Evolutionary conservation across 768 basidiomycete genomes (phyloP), one percentile per base, ranked within the genome.

Genomic region (Polyporus arcularius): DNA sequence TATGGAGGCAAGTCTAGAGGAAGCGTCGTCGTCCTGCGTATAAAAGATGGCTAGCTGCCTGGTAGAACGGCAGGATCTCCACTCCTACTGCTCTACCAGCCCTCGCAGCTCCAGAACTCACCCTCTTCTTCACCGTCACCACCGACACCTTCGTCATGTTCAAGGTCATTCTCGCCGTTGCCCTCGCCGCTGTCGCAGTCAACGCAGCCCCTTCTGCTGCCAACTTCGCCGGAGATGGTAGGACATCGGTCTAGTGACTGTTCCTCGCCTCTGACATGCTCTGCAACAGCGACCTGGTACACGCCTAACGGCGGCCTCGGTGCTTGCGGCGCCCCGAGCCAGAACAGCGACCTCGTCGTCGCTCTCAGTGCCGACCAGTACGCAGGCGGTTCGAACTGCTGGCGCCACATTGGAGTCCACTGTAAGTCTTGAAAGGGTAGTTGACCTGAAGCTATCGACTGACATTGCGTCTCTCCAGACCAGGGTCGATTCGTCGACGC

Each of bases 401-500:
- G 35, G 12, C 49, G 52, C 16, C 50, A 41, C 58, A 52, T 59
- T 21, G 21, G 45, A 32, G 50, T 59, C 10, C 42, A 53, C 26
- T 59, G 58, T 53, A 39, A 28, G 51, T 30, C 43, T 11, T 42
- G n/a, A 2, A 26, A 26, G 21, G 21, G 21, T 26, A 26, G 21
- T 26, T 26, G 12, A n/a, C 2, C n/a, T 12, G 21, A 26, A 26
- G 21, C 21, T 26, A 26, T 26, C 1, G 8, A 11, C 39, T 51
- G 57, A 58, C n/a, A 10, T 15, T 15, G 11, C 41, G 32, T 32
- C 31, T 43, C 14, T 41, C 15, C 18, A 88, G 88, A 82, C 65
- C 21, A 75, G 39, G 83, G 83, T 60, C 80, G 80, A n/a, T 67
- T 62, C 3, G 75, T 84, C 52, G 72, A 68, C 0, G 82, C 86